These are phyloP conservation scores for Eutrema yunnanense DNA, from an alignment of 345 rosid species.

Conservation along the genomic window DNA sequence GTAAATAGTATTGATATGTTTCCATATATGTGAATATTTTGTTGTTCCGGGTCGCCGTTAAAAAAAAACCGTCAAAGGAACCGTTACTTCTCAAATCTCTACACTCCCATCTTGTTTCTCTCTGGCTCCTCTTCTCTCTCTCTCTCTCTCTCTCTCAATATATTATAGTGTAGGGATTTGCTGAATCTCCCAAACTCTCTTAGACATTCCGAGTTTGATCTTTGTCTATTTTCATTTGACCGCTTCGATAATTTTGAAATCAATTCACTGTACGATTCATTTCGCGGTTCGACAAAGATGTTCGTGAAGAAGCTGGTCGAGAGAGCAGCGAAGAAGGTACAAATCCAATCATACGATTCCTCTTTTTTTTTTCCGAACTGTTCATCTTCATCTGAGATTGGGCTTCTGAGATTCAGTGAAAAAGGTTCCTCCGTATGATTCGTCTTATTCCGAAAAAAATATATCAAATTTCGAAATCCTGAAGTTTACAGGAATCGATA, in stretches of 20 bases:
- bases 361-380: not conserved
- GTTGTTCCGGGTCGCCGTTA: not conserved
- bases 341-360: not conserved
- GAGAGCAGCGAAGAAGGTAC: constrained; percentile 30
- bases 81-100: constrained; percentile 29
- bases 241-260: not conserved
- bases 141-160: not conserved
- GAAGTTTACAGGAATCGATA: not conserved
- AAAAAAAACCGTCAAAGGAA: constrained; percentile 18
- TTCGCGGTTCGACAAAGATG: constrained; percentile 16
- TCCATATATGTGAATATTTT: not conserved
- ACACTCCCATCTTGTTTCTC: not conserved
- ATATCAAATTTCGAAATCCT: not conserved
- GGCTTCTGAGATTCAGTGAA: constrained; percentile 9
- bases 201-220: not conserved
- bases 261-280: not conserved
- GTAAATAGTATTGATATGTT: not conserved
- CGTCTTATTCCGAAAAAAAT: not conserved
- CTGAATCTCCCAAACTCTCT: not conserved
- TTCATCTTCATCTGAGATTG: constrained; percentile 14
- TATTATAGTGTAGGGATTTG: not conserved
- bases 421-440: not conserved
- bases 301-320: constrained; percentile 34
- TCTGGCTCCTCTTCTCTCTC: not conserved
- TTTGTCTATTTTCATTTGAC: not conserved